Percentiles rank a stretch among this genome's conserved stretches.
Conservation (phyloP, 2,329 filamentous ascomycete genomes). For the Eutypella sp. region DNA sequence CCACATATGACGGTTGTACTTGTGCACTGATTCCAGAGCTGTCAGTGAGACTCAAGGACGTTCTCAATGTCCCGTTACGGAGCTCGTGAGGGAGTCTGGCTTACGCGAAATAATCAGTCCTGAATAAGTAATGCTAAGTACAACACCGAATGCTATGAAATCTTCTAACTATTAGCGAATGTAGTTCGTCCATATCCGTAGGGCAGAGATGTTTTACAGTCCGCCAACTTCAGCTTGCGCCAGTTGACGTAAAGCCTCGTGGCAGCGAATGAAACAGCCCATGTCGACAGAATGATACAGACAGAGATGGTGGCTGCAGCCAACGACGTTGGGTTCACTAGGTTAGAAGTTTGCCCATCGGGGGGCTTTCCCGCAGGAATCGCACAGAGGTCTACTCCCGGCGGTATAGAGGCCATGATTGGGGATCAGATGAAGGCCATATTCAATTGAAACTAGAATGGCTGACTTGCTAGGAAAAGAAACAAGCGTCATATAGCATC, state of each 20-base stretch:
- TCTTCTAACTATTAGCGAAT: neutral
- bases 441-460: neutral
- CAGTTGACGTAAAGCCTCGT: neutral
- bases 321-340: neutral
- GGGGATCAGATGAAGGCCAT: neutral
- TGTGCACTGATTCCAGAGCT: no score
- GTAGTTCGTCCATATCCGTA: neutral
- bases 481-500: no score
- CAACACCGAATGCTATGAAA: neutral
- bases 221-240: neutral
- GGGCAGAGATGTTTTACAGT: neutral
- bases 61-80: no score
- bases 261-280: neutral
- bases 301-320: neutral
- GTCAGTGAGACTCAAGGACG: no score
- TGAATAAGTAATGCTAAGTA: neutral
- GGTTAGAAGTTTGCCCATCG: neutral
- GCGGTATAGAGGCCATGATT: neutral
- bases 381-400: neutral
- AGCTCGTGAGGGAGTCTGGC: neutral
- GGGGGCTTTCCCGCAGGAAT: neutral
- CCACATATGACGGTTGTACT: constrained; percentile 10
- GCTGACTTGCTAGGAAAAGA: no score
- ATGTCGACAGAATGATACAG: neutral
- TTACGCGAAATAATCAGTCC: neutral